These are phyloP conservation scores for Tephrocybe rancida DNA, from an alignment of 768 basidiomycete genomes.

Conservation along the genomic window DNA sequence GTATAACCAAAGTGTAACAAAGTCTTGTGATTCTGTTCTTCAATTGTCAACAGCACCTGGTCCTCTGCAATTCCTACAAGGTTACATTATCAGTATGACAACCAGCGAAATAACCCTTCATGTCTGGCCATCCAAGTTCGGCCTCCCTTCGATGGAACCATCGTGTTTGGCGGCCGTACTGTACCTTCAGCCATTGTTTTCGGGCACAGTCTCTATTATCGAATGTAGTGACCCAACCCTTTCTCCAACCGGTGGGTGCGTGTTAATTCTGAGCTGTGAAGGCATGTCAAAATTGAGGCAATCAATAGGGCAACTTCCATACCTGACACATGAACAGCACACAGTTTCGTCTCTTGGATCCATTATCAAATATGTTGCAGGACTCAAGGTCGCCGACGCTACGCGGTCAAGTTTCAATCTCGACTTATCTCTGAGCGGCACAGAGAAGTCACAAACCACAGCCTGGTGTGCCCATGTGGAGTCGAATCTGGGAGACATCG, in stretches of 20 bases:
- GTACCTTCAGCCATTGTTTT: conserved; percentile 68
- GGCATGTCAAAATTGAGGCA: not conserved
- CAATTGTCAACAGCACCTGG: not conserved
- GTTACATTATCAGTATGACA: conserved; percentile 7
- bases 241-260: conserved; percentile 69
- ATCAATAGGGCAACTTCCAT: conserved; percentile 71
- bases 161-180: conserved; percentile 65
- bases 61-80: not conserved
- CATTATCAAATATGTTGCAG: conserved; percentile 67
- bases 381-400: conserved; percentile 39
- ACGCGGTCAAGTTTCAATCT: conserved; percentile 36
- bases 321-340: conserved; percentile 59
- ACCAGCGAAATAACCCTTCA: conserved; percentile 43
- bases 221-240: conserved; percentile 70
- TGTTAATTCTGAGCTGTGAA: conserved; percentile 13
- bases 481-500: conserved; percentile 65
- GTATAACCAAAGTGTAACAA: too few relatives aligned
- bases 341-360: conserved; percentile 53
- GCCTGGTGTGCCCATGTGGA: conserved; percentile 74
- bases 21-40: not conserved
- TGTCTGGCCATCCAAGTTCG: conserved; percentile 73
- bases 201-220: conserved; percentile 64
- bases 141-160: conserved; percentile 67
- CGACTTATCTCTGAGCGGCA: conserved; percentile 46
- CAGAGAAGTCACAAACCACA: conserved; percentile 52